Evolutionary conservation across 1,284 basidiomycete genomes (phyloP), one percentile per base, ranked within the genome.

Genomic region (Trichosporon faecale): DNA sequence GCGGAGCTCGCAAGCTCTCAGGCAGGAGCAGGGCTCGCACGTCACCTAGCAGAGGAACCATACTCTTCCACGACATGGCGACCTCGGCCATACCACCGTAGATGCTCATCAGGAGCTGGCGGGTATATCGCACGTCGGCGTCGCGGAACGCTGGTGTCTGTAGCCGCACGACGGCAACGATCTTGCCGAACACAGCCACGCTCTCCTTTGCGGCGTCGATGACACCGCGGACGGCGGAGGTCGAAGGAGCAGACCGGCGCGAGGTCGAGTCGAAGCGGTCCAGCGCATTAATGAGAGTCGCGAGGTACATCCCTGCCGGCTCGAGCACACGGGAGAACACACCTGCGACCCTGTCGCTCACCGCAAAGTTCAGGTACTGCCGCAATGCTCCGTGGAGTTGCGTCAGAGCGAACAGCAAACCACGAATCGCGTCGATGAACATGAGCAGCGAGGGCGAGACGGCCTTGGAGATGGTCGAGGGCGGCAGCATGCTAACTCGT

Each of bases 61-160:
- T 91, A 23, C 86, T 85, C 76, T 88, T 87, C 95, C 96, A 99
- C 14, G 94, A 90, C 75, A 88, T 88, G 1, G 91, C 89, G 61
- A 98, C 89, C 83, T 99, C 97, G 3, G 91, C 92, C 78, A 91
- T 90, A 16, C 93, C 92, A 5, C 94, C 95, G 78, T 95, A 95
- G 31, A 99, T 87, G 83, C 93, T 91, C 67, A 98, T 84, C 52
- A 98, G 83, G 79, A 98, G 88, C 74, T 93, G 93, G 37, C 96
- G 87, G 35, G 94, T 90, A 82, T 94, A 97, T 18, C 95, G 89
- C 25, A 91, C 88, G 80, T 99, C 95, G 64, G 89, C 88, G 21
- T 88, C 88, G 23, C 82, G 81, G 64, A 95, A 76, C 7, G 83
- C 82, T 2, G 80, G 91, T 67, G 96, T 86, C 81, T 97, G 94